phyloP scores from a whole-genome alignment of 768 basidiomycete species.

The Phlebiopsis flavidoalba region DNA sequence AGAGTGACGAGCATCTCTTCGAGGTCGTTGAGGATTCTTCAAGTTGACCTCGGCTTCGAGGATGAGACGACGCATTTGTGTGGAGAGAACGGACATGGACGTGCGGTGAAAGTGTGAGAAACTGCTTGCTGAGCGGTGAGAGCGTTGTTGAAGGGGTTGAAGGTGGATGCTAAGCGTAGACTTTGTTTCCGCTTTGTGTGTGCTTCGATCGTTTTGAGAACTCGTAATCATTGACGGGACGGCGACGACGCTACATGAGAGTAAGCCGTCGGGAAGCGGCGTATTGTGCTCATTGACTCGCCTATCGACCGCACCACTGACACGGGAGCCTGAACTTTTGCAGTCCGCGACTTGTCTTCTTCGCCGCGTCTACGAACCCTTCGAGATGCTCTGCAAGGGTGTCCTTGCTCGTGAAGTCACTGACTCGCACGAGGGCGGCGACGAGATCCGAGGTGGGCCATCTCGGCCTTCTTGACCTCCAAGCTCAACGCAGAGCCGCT shows the following conservation, averaged over 20 bases:
- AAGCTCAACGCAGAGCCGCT: slow-evolving; percentile 57
- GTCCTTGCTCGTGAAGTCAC: slow-evolving; percentile 59
- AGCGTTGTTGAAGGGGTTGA: slow-evolving; percentile 30
- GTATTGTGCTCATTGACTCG: slow-evolving; percentile 19
- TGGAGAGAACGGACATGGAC: slow-evolving; percentile 58
- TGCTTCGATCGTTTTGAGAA: slow-evolving; percentile 48
- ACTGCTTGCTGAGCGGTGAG: slow-evolving; percentile 40
- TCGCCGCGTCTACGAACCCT: slow-evolving; percentile 58
- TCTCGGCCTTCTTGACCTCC: slow-evolving; percentile 71
- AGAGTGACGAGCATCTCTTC: slow-evolving; percentile 55
- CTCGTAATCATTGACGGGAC: slow-evolving; percentile 63
- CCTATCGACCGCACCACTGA: slow-evolving; percentile 74
- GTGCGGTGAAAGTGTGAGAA: slow-evolving; percentile 47
- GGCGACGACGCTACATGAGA: background rate
- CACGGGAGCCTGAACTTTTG: slow-evolving; percentile 59
- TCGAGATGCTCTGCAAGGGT: slow-evolving; percentile 43
- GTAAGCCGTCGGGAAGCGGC: slow-evolving; percentile 14
- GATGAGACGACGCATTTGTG: slow-evolving; percentile 48
- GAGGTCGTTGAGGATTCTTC: slow-evolving; percentile 51
- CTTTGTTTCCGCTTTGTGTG: slow-evolving; percentile 26
- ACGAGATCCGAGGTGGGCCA: slow-evolving; percentile 70
- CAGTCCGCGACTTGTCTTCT: slow-evolving; percentile 51
- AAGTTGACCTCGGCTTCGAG: slow-evolving; percentile 62
- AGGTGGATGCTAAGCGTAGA: slow-evolving; percentile 18
- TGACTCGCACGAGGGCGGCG: slow-evolving; percentile 51